Base-by-base conservation (phyloP, 2,329 filamentous ascomycete species). In the Neoascochyta sp. region DNA sequence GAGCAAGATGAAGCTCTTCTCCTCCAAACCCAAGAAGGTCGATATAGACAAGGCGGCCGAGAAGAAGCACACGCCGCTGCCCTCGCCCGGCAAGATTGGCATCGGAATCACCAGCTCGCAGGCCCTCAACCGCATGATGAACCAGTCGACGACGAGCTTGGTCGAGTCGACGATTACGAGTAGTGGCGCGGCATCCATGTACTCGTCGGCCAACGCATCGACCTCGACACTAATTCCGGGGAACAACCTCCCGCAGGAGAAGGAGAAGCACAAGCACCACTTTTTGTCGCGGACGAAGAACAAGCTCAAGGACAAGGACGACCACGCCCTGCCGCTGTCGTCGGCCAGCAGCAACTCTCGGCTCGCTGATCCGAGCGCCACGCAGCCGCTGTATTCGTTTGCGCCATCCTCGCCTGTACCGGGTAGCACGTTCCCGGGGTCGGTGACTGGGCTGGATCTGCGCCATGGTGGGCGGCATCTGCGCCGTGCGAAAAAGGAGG, bases 1-100 rank as follows among this genome's bases (percentile, higher is more conserved):
- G 62, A 80, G 80, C 39, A 88, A 87, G 64, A 83, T 86, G 58
- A 90, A 90, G 67, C 70, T 90, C 16, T 89, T 89, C 56, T 86
- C 81, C 5, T 48, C 49, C 30, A 76, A 85, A 28, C 83, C 83
- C 1, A 82, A 83, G 52, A 87, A 82, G 63, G 84, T 87, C 47
- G 75, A 76, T 28, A 78, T 80, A 34, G 74, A 73, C n/a, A 86
- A 83, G 56, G 74, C 78, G 19, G 45, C 70, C 5, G 64, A 66
- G 27, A 65, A 58, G 44, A 81, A 78, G 50, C 72, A 81, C 11
- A 81, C 82, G 44, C 74, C 80, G 2, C 60, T 86, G 14, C 82
- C 83, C 1, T 88, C 83, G 41, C 85, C 85, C 2, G 56, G 56
- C 7, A 63, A 63, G 50, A 78, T 78, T 43, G 84, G 83, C 63